Percentiles rank a stretch among this genome's conserved stretches.
These are phyloP conservation scores for Talaromyces trachyspermus DNA, from an alignment of 495 filamentous ascomycete genomes.

Conservation along the genomic window DNA sequence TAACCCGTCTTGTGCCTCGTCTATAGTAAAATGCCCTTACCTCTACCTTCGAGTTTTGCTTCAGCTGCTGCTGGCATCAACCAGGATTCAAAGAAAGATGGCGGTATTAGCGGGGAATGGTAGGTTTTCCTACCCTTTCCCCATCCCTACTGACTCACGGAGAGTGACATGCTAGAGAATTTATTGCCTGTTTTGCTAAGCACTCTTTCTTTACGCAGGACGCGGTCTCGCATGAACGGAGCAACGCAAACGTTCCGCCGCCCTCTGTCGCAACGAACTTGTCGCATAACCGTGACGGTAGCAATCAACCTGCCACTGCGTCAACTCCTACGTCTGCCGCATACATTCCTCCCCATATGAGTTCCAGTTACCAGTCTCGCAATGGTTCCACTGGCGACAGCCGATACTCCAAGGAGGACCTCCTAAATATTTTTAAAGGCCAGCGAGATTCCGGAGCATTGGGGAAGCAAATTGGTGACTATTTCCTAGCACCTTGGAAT, in stretches of 20 bases:
- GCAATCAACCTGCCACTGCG: slow-evolving; percentile 37
- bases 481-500: slow-evolving; percentile 71
- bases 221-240: slow-evolving; percentile 66
- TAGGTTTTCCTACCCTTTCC: slow-evolving; percentile 25
- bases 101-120: slow-evolving; percentile 50
- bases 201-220: slow-evolving; percentile 30
- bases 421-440: slow-evolving; percentile 65
- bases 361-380: slow-evolving; percentile 44
- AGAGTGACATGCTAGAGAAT: too few relatives aligned
- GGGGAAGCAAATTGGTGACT: slow-evolving; percentile 56
- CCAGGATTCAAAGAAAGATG: slow-evolving; percentile 48
- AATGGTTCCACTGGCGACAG: slow-evolving; percentile 48
- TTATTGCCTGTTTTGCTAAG: too few relatives aligned
- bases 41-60: slow-evolving; percentile 76
- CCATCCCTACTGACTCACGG: too few relatives aligned
- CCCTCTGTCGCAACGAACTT: slow-evolving; percentile 62
- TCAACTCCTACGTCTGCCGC: slow-evolving; percentile 45
- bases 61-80: slow-evolving; percentile 72
- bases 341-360: slow-evolving; percentile 56
- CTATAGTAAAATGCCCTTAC: slow-evolving; percentile 71
- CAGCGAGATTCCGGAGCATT: slow-evolving; percentile 51
- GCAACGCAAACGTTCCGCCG: slow-evolving; percentile 81
- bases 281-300: slow-evolving; percentile 41
- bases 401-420: slow-evolving; percentile 76
- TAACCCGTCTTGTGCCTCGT: slow-evolving; percentile 9